Base-by-base conservation (phyloP, 164 flowering plant species). In the Kingdonia uniflora region DNA sequence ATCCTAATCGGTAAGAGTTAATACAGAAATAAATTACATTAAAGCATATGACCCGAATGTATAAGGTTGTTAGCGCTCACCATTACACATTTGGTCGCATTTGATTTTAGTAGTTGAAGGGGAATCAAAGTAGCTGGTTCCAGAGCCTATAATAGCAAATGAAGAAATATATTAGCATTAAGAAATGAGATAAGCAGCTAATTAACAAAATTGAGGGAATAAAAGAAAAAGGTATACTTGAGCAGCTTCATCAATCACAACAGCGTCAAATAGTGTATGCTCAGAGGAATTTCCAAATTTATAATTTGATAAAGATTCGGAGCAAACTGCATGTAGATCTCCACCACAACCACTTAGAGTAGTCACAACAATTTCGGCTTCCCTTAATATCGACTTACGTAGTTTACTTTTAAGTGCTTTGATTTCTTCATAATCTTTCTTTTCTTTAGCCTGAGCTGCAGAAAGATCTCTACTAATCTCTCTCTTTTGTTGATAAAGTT, bases 281-380 rank as follows among this genome's bases (percentile, higher is more conserved):
- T 87, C 95, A 40, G 80, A 69, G 49, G 81, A 57, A 67, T 42
- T 66, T 26, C 79, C 76, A 68, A 72, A 78, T 53, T 74, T 88
- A 55, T 50, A 48, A 57, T 56, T 60, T 40, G 79, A 69, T 45
- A 74, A 45, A 24, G 85, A 71, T 65, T 85, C 96, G 44, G 90
- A 67, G 68, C 96, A 91, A 39, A 80, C 94, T 54, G 75, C 77
- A 75, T 80, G 88, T 6, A 91, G 71, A 73, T 82, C 98, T 56
- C 98, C 98, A 68, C 98, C 98, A 65, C 83, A 87, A 22, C 98
- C 98, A 70, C 98, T 91, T 54, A 91, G 77, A 42, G 98, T 91
- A 21, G 94, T 72, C 40, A 88, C 82, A 38, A 91, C 91, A 57
- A 91, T 75, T 67, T 91, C 85, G 60, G 98, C 98, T 73, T 91